A percentile compares a stretch with the other conserved stretches of the same genome.
phyloP scores from a whole-genome alignment of 2,329 filamentous ascomycete genomes.

The Lizonia empirigonia region DNA sequence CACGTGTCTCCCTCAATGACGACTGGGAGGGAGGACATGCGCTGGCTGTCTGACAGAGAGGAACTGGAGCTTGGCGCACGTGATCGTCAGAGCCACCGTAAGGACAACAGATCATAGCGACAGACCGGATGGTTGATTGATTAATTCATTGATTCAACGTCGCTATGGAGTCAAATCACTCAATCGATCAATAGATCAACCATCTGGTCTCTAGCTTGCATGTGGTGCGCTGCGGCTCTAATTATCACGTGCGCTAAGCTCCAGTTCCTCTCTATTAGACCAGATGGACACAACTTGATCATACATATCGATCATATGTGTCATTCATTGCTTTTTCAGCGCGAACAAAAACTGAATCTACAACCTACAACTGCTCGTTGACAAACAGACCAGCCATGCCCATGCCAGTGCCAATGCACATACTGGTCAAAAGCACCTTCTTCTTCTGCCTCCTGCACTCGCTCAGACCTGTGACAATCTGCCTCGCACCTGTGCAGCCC shows the following conservation, averaged over 20 bases:
- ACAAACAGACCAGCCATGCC: slow-evolving; percentile 71
- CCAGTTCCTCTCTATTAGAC: too few species aligned
- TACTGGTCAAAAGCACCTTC: slow-evolving; percentile 89
- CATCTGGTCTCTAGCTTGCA: too few species aligned
- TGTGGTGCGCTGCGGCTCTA: too few species aligned
- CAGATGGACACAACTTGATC: neutral
- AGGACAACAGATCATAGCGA: too few species aligned
- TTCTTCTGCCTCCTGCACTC: slow-evolving; percentile 84
- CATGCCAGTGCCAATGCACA: slow-evolving; percentile 76
- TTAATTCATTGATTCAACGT: too few species aligned
- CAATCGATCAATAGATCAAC: too few species aligned
- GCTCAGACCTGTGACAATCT: slow-evolving; percentile 88
- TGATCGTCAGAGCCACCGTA: too few species aligned
- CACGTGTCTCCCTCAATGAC: too few species aligned
- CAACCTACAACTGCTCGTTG: slow-evolving; percentile 59
- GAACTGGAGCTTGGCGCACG: neutral
- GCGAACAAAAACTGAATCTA: neutral
- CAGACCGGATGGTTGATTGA: too few species aligned
- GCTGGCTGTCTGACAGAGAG: neutral
- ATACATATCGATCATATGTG: neutral
- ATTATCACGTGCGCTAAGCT: too few species aligned
- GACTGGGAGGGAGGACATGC: too few species aligned
- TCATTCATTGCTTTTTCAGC: slow-evolving; percentile 4
- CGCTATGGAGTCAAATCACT: too few species aligned
- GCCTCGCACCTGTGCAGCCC: slow-evolving; percentile 76